Percentiles rank a stretch among this genome's conserved stretches.
Evolutionary conservation across 2,329 filamentous ascomycete species (phyloP).

Genomic region (Scedosporium aurantiacum): DNA sequence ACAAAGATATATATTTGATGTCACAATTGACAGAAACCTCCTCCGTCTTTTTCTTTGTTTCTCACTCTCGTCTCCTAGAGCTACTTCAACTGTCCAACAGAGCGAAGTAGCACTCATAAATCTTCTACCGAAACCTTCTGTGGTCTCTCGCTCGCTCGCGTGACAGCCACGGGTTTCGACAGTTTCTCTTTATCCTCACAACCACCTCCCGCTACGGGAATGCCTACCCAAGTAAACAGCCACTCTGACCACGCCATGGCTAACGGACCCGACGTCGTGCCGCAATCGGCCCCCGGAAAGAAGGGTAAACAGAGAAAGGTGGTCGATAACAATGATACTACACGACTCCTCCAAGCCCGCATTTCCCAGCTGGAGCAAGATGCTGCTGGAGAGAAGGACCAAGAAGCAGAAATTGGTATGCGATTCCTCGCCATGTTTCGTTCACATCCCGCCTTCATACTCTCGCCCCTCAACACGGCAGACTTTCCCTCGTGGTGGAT

Average conservation of each 20-base stretch:
- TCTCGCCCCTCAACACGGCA: not conserved
- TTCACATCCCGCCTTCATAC: not conserved
- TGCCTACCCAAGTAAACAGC: conserved; percentile 3
- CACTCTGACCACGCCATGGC: conserved; percentile 4
- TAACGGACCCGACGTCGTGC: conserved; percentile 3
- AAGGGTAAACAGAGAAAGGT: conserved; percentile 79
- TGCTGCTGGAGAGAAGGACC: conserved; percentile 85
- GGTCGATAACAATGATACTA: conserved; percentile 76
- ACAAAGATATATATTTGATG: not conserved
- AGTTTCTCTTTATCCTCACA: not conserved
- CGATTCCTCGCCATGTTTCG: not conserved
- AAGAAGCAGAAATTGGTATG: conserved; percentile 90
- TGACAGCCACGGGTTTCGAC: not conserved
- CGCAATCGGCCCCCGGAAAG: conserved; percentile 43
- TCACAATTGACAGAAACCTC: too few species aligned
- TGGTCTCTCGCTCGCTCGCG: not conserved
- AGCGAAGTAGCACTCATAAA: too few species aligned
- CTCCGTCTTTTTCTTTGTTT: too few species aligned
- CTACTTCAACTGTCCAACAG: too few species aligned
- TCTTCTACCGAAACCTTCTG: too few species aligned
- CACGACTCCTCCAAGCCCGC: conserved; percentile 81
- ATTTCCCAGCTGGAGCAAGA: conserved; percentile 94
- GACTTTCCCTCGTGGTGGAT: not conserved
- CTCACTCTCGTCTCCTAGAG: too few species aligned
- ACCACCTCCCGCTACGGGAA: not conserved